Evolutionary conservation across 78 protist genomes (phyloP), one percentile per base, ranked within the genome.

Genomic region (Cavenderia fasciculata): DNA sequence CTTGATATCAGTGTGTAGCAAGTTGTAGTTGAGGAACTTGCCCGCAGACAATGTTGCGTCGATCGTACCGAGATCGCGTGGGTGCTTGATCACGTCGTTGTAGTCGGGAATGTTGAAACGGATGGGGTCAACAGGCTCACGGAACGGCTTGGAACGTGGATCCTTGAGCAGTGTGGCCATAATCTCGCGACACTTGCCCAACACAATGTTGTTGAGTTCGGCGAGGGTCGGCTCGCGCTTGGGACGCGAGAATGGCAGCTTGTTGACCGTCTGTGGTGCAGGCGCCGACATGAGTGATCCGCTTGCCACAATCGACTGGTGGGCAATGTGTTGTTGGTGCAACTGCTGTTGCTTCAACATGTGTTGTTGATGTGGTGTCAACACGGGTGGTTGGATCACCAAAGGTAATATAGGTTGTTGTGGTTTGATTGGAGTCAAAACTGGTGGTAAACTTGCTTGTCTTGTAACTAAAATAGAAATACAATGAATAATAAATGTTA

Each of bases 81-180:
- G 70, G 4, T 16, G 44, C 31, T 41, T 79, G 27, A 79, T 79
- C 51, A 51, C 14, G 19, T 79, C 76, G 29, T 52, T 29, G 71
- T 79, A 79, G 11, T 66, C 44, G 16, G 66, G 62, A 6, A 74
- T 10, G 5, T 25, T 25, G 16, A 74, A 4, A 23, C 40, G 52
- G 2, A 56, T 14, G 10, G 63, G 54, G 40, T 74, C 85, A 36
- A 59, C 85, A 46, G 85, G 71, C 57, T 82, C 90, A 27, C 90
- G 56, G 61, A 82, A 66, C 8, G 25, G n/a, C 46, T 69, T 68
- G 1, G 90, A 68, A 52, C 74, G 21, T 25, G 76, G 2, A 33
- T 82, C 90, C n/a, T 82, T 82, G 21, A 68, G 52, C 5, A 82
- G 33, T 7, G 25, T 57, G 1, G 33, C 18, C 19, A 82, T 10